These are phyloP conservation scores for Scolecobasidium constrictum DNA, from an alignment of 2,329 filamentous ascomycete species.

Conservation along the genomic window DNA sequence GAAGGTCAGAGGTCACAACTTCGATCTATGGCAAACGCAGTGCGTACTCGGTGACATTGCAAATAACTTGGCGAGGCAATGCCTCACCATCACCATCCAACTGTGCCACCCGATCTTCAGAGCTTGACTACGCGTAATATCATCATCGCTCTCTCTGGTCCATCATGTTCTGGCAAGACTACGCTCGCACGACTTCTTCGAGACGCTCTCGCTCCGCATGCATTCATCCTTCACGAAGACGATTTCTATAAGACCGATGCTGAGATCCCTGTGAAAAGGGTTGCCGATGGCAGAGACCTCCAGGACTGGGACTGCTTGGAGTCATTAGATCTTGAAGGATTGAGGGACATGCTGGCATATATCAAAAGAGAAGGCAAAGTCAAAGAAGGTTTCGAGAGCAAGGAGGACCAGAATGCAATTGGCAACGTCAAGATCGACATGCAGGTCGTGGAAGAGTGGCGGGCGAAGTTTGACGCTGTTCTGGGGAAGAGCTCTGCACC, in stretches of 20 bases:
- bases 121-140: constrained; percentile 38
- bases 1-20: no score
- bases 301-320: constrained; percentile 89
- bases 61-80: no score
- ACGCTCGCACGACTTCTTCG: constrained; percentile 78
- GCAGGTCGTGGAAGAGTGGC: constrained; percentile 27
- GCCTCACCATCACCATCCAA: not conserved
- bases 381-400: constrained; percentile 32
- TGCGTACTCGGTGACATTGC: no score
- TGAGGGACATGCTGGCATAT: constrained; percentile 56
- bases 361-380: constrained; percentile 58
- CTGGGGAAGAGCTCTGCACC: constrained; percentile 5
- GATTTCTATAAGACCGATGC: constrained; percentile 85
- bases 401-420: constrained; percentile 48
- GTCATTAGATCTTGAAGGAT: constrained; percentile 59
- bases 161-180: constrained; percentile 90
- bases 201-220: constrained; percentile 36
- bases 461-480: constrained; percentile 15
- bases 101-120: not conserved
- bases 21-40: no score
- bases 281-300: constrained; percentile 27
- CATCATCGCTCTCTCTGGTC: constrained; percentile 75
- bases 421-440: constrained; percentile 26
- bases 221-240: constrained; percentile 86
- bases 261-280: constrained; percentile 43